These are phyloP conservation scores for Mortierella sp. DNA, from an alignment of 371 early-diverging fungal genomes.

Conservation along the genomic window DNA sequence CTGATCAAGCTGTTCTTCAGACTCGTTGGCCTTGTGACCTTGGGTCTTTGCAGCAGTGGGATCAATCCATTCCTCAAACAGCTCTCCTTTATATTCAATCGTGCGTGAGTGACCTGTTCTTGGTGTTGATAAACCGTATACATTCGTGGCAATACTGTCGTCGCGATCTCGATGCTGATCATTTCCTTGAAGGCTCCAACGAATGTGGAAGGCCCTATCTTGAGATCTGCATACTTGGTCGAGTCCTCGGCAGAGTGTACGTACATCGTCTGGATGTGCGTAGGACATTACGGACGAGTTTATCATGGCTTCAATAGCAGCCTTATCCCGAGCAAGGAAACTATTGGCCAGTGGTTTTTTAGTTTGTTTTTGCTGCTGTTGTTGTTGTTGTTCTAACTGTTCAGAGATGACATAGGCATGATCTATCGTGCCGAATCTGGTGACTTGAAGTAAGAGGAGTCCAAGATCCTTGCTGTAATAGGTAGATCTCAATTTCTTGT, in stretches of 20 bases:
- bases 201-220: constrained; percentile 20
- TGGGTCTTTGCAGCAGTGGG: constrained; percentile 23
- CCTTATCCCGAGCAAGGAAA: not conserved
- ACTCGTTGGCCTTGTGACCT: too few species aligned
- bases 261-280: constrained; percentile 44
- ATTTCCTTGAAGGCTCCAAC: constrained; percentile 21
- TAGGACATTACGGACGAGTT: constrained; percentile 41
- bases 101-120: not conserved
- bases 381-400: constrained; percentile 9
- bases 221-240: constrained; percentile 37
- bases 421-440: constrained; percentile 48
- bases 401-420: constrained; percentile 35
- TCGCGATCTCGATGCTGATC: not conserved
- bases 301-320: constrained; percentile 9
- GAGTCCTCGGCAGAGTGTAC: constrained; percentile 37
- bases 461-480: not conserved
- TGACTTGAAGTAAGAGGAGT: constrained; percentile 40
- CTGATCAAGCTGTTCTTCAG: constrained; percentile 2
- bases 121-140: not conserved
- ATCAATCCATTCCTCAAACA: constrained; percentile 48
- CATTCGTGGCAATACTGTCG: not conserved
- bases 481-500: not conserved
- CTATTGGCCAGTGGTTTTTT: not conserved
- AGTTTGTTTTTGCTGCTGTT: constrained; percentile 5
- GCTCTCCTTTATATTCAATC: constrained; percentile 48